Conservation (phyloP, 371 early-diverging fungal genomes). For the Rhizopus sp. region DNA sequence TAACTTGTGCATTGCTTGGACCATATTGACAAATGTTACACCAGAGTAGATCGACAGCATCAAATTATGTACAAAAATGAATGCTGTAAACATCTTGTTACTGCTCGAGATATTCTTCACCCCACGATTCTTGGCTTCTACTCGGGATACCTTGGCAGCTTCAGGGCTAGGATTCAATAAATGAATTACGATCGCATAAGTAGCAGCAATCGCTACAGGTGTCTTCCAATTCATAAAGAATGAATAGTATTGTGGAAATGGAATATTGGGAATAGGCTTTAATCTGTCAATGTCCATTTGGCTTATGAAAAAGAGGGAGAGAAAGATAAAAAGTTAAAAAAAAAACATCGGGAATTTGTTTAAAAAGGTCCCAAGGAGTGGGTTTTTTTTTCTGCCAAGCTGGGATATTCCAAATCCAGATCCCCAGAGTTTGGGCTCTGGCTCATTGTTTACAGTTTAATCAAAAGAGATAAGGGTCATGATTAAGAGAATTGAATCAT, state of each 20-base stretch:
- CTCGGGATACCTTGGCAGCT: constrained; percentile 52
- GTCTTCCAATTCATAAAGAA: constrained; percentile 78
- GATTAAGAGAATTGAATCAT: too few species aligned
- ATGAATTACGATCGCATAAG: constrained; percentile 54
- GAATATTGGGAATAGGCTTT: constrained; percentile 50
- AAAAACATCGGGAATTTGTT: not conserved
- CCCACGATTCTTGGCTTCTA: constrained; percentile 55
- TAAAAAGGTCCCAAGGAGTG: not conserved
- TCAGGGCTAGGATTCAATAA: constrained; percentile 61
- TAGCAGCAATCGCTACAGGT: constrained; percentile 63
- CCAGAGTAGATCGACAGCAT: constrained; percentile 70
- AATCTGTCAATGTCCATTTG: constrained; percentile 36
- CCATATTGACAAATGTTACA: constrained; percentile 69
- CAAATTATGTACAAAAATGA: constrained; percentile 79
- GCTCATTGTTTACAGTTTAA: too few species aligned
- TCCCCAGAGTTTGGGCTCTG: not conserved
- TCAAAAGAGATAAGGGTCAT: too few species aligned
- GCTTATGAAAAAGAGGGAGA: not conserved
- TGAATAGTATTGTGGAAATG: constrained; percentile 65
- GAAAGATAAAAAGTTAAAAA: constrained; percentile 8
- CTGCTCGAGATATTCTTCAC: constrained; percentile 39
- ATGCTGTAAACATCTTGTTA: constrained; percentile 62
- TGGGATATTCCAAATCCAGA: not conserved
- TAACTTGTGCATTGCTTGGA: constrained; percentile 52
- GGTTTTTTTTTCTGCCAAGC: too few species aligned